Base-by-base conservation (phyloP, 805 yeast species). In the Spathaspora hagerdaliae region DNA sequence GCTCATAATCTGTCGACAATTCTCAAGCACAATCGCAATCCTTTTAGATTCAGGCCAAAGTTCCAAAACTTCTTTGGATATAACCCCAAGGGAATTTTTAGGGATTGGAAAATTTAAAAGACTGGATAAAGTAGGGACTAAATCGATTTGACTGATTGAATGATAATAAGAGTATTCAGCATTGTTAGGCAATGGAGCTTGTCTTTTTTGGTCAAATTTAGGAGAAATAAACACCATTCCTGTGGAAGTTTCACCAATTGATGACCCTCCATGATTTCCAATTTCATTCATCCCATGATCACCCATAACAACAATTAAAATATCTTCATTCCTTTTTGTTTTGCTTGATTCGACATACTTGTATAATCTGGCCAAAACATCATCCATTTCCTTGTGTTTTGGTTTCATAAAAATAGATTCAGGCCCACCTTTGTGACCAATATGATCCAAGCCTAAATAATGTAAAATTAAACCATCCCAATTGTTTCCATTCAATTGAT, bases 391-490 rank as follows among this genome's bases (percentile, higher is more conserved):
- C 5, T 44, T 47, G 50, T 90, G 97, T 57, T 94, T 94, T 0
- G 67, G 72, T 7, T 82, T 79, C 99, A 94, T 94, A 53, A 81
- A 82, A 0, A 77, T 65, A 9, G 96, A 88, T 6, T 67, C 56
- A 0, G 99, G 92, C 0, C 99, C 99, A 38, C 96, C 95, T 60
- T 90, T 92, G 63, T 94, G 99, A 1, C 99, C 99, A 56, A 94
- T 94, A 61, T 94, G 99, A 60, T 94, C 99, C 27, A 94, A 70
- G 0, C 99, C 99, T 14, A 94, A 68, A 57, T 92, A 94, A 61
- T 94, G 99, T 34, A 94, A 67, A 35, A 94, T 84, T 50, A 94
- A 67, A 5, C 83, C 85, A 59, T 94, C 97, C 98, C 98, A 94
- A 3, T 66, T 51, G 14, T 61, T 52, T 1, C 64, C 58, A 10